Percentiles rank a stretch among this genome's conserved stretches.
Conservation (phyloP, 192 early-diverging fungal genomes). For the Coemansia sp. region DNA sequence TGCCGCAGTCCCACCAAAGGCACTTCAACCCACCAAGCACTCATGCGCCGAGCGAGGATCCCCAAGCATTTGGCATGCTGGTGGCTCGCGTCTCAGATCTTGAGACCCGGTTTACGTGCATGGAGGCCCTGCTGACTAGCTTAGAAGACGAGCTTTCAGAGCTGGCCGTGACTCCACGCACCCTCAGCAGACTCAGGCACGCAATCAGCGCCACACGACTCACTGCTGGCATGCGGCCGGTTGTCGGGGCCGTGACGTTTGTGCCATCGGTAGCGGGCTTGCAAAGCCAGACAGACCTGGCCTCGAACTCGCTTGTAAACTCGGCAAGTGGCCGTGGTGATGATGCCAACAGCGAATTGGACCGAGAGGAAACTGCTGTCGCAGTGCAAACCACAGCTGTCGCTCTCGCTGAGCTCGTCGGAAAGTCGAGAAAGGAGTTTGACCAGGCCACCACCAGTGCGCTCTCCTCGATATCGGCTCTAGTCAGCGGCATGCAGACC, state of each 20-base stretch:
- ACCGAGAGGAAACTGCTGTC: conserved; percentile 2
- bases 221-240: conserved; percentile 15
- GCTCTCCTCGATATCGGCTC: conserved; percentile 13
- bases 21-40: conserved; percentile 11
- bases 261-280: not conserved
- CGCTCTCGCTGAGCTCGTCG: conserved; percentile 10
- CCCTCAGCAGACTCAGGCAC: conserved; percentile 18
- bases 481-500: conserved; percentile 11
- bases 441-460: conserved; percentile 14
- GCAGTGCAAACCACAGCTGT: conserved; percentile 9
- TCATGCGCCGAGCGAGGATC: not conserved
- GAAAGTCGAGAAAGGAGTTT: conserved; percentile 13
- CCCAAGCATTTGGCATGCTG: conserved; percentile 7
- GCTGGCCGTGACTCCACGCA: conserved; percentile 1
- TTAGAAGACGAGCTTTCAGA: conserved; percentile 34
- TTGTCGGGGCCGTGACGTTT: conserved; percentile 5
- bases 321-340: not conserved
- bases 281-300: conserved; percentile 1
- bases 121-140: conserved; percentile 36
- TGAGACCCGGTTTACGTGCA: conserved; percentile 35
- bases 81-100: conserved; percentile 30
- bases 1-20: conserved; percentile 9
- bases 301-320: not conserved
- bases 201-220: not conserved
- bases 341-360: not conserved